Evolutionary conservation across 2,329 filamentous ascomycete species (phyloP).

Genomic region (Mycosphaerella sp.): DNA sequence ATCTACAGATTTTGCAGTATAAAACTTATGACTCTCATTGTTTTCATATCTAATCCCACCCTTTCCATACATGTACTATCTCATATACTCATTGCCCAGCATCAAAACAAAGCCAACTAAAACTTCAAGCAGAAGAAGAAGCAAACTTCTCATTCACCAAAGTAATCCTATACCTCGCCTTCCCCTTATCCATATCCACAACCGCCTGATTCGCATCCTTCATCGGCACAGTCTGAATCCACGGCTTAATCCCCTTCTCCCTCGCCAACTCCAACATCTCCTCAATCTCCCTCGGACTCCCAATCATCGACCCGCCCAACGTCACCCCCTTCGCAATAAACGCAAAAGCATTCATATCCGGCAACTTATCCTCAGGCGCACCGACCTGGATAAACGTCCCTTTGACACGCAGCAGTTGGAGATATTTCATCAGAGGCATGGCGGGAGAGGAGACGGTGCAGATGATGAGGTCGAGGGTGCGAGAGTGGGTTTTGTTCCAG

Average conservation of each 20-base stretch:
- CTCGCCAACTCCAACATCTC: conserved; percentile 58
- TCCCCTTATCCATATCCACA: conserved; percentile 53
- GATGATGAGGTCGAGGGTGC: conserved; percentile 54
- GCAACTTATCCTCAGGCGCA: conserved; percentile 54
- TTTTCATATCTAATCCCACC: no score
- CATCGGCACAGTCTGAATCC: conserved; percentile 57
- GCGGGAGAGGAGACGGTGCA: conserved; percentile 52
- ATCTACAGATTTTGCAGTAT: no score
- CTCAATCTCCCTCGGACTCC: conserved; percentile 52
- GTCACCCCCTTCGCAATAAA: conserved; percentile 53
- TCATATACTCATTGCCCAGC: no score
- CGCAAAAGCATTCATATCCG: conserved; percentile 46
- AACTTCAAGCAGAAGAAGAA: no score
- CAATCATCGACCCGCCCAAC: conserved; percentile 44
- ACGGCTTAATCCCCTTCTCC: conserved; percentile 53
- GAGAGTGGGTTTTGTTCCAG: conserved; percentile 53
- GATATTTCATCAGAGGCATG: conserved; percentile 59
- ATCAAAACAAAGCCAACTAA: no score
- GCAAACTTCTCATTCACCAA: conserved; percentile 20
- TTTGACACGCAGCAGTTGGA: conserved; percentile 53
- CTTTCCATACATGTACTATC: no score
- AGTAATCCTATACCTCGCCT: conserved; percentile 41
- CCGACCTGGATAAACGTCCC: conserved; percentile 63
- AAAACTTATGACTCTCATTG: no score
- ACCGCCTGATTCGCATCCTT: conserved; percentile 54